phyloP scores from a whole-genome alignment of 140 eudicot species.

The Cichorium intybus region DNA sequence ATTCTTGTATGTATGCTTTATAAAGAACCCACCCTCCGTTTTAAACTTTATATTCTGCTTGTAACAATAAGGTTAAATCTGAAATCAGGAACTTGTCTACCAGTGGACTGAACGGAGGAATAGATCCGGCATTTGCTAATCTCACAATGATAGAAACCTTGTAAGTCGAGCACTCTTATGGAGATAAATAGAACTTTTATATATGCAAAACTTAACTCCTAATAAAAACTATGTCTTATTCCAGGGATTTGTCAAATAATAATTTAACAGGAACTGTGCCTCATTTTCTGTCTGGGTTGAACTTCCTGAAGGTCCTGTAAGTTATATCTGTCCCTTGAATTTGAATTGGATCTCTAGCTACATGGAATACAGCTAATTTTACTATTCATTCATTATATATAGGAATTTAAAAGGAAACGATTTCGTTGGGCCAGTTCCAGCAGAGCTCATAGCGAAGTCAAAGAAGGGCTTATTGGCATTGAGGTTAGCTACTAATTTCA shows the following conservation, averaged over 20 bases:
- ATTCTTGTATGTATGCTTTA: constrained; percentile 37
- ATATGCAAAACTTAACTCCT: background rate
- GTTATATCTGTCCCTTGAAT: background rate
- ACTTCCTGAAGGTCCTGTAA: constrained; percentile 39
- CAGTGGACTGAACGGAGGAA: constrained; percentile 29
- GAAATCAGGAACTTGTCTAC: constrained; percentile 46
- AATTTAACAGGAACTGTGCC: constrained; percentile 48
- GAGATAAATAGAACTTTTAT: background rate
- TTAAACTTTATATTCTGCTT: background rate
- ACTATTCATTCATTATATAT: background rate
- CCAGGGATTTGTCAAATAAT: constrained; percentile 58
- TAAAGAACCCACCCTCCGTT: background rate
- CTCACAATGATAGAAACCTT: constrained; percentile 31
- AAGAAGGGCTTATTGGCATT: constrained; percentile 23
- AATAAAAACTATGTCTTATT: background rate
- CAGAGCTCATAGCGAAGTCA: constrained; percentile 32
- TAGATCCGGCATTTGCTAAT: constrained; percentile 24
- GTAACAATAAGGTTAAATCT: background rate
- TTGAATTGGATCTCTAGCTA: background rate
- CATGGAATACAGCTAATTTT: background rate
- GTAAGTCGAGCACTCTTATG: constrained; percentile 19
- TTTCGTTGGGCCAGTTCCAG: constrained; percentile 48
- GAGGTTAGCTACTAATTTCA: constrained; percentile 30
- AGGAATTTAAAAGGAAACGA: constrained; percentile 43
- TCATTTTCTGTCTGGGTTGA: constrained; percentile 30